Conservation (phyloP, 2,329 filamentous ascomycete genomes). For the Verticillium klebahnii region DNA sequence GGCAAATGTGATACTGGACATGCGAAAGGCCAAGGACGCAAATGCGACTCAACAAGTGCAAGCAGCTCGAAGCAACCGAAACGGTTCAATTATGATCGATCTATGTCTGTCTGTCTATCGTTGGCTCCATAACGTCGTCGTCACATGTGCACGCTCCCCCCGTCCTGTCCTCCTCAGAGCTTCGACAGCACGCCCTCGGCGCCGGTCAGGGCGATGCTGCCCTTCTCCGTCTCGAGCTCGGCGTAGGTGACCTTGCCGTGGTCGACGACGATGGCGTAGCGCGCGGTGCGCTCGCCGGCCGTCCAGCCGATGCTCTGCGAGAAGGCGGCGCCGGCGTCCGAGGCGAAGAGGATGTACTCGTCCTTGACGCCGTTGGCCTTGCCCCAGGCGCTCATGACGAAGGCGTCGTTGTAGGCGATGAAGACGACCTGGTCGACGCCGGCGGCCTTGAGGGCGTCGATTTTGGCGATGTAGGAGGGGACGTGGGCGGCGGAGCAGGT, state of each 20-base stretch:
- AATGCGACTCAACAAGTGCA: too few relatives aligned
- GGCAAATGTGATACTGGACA: too few relatives aligned
- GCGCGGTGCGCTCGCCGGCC: slow-evolving; percentile 66
- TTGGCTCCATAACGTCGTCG: background rate
- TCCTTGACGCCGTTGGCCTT: slow-evolving; percentile 79
- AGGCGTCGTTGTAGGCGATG: slow-evolving; percentile 80
- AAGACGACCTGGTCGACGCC: slow-evolving; percentile 79
- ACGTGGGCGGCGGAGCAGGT: slow-evolving; percentile 80
- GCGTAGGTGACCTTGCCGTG: slow-evolving; percentile 81
- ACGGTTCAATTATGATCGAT: too few relatives aligned
- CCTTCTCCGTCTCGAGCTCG: slow-evolving; percentile 59
- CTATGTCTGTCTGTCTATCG: background rate
- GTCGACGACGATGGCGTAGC: slow-evolving; percentile 78
- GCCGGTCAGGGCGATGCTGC: slow-evolving; percentile 42
- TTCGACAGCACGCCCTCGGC: slow-evolving; percentile 50
- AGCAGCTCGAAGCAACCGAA: too few relatives aligned
- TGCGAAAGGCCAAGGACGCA: too few relatives aligned
- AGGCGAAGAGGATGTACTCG: slow-evolving; percentile 70
- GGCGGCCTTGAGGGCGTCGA: slow-evolving; percentile 68
- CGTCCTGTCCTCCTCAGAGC: slow-evolving; percentile 30
- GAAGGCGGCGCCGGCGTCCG: slow-evolving; percentile 66
- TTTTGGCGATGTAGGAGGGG: slow-evolving; percentile 72
- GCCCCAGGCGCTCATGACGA: slow-evolving; percentile 84
- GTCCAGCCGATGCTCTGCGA: slow-evolving; percentile 75
- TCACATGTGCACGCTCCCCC: too few relatives aligned